These are phyloP conservation scores for Simplicillium aogashimaense DNA, from an alignment of 2,329 filamentous ascomycete species.

Conservation along the genomic window DNA sequence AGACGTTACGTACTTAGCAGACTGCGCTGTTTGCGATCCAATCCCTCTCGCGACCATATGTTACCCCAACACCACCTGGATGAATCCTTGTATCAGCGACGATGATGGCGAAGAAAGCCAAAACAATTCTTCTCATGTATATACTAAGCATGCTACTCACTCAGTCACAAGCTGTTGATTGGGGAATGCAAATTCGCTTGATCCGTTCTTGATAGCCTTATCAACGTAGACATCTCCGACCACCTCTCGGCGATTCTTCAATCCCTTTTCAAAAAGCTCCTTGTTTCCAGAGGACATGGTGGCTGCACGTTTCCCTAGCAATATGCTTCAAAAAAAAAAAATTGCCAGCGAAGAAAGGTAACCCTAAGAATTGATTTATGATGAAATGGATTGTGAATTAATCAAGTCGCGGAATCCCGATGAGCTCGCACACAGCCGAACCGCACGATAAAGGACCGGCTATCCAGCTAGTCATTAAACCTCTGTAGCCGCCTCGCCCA, in stretches of 20 bases:
- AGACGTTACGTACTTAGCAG: slow-evolving; percentile 29
- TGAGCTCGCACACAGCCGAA: too few species aligned
- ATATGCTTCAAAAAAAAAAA: too few species aligned
- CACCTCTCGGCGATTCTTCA: slow-evolving; percentile 48
- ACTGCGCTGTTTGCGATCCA: slow-evolving; percentile 48
- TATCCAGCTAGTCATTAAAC: too few species aligned
- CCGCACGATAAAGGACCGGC: too few species aligned
- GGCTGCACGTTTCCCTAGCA: neutral
- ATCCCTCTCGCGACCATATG: slow-evolving; percentile 51
- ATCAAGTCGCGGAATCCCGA: too few species aligned
- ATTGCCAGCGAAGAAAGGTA: too few species aligned
- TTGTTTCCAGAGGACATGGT: slow-evolving; percentile 4
- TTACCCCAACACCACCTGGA: slow-evolving; percentile 42
- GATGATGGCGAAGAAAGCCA: neutral
- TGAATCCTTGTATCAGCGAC: neutral
- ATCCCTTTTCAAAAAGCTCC: slow-evolving; percentile 46
- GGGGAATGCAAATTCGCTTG: slow-evolving; percentile 41
- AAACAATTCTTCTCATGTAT: neutral
- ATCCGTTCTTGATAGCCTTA: slow-evolving; percentile 38
- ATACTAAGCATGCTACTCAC: slow-evolving; percentile 1
- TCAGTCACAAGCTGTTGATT: slow-evolving; percentile 55
- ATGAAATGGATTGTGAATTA: too few species aligned
- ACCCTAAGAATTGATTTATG: too few species aligned
- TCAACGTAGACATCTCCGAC: slow-evolving; percentile 51
- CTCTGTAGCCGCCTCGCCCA: too few species aligned